Evolutionary conservation across 257 asterid species (phyloP), one percentile per base, ranked within the genome.

Genomic region (Penstemon barbatus): DNA sequence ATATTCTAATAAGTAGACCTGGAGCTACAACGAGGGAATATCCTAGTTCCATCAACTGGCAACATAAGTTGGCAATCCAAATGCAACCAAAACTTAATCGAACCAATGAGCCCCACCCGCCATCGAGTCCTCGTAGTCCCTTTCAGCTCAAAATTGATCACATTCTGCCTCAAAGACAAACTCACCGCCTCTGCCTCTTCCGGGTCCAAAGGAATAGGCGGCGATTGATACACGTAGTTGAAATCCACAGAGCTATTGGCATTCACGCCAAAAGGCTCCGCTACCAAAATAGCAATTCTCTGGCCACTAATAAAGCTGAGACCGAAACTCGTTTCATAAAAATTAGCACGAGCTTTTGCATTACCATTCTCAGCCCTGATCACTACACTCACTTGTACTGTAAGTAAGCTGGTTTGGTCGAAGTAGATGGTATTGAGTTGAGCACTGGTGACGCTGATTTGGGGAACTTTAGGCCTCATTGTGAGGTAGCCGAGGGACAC

Each of bases 61-160:
- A 87, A 74, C 15, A 37, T 79, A 7, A 92, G 88, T 25, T 6
- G 52, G 66, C 98, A 92, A 66, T 83, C 73, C 79, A 92, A 72
- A 57, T 78, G 82, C 83, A 89, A 60, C 87, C 79, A 71, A 73
- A 82, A 86, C 77, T 84, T 92, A n/a, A 87, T 80, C 3, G 96
- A 87, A 37, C 96, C 94, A 1, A 92, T 60, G 7, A 85, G 40
- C 72, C 97, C 86, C 0, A 89, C 73, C 48, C 82, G 78, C 98
- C 98, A 89, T 0, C 96, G 68, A 0, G 95, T 87, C 78, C 92
- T 80, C 2, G 87, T 72, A 48, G 64, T 74, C 13, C 98, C 98
- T 64, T 72, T 75, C 25, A 92, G 71, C 1, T 79, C 82, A 18
- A 92, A 87, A 38, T 33, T 70, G 2, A 85, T 63, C n/a, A 62